Conservation (phyloP, 164 flowering plant species). For the Amborella trichopoda region DNA sequence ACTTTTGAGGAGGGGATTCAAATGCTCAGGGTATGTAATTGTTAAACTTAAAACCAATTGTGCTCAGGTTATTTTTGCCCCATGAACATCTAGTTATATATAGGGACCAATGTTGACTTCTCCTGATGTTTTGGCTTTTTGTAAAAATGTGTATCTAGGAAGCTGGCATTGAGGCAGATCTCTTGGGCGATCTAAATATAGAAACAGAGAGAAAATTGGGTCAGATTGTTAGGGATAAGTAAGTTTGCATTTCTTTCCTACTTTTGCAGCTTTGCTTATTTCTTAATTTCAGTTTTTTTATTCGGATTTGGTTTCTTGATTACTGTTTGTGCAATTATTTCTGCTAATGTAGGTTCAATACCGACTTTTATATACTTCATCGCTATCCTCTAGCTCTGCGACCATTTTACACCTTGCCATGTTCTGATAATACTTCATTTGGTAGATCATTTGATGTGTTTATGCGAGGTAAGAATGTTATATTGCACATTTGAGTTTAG, state of each 20-base stretch:
- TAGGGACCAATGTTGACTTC: too few relatives aligned
- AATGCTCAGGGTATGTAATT: slow-evolving; percentile 93
- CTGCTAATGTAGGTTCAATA: slow-evolving; percentile 46
- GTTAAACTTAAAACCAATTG: too few relatives aligned
- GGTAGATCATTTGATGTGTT: slow-evolving; percentile 98
- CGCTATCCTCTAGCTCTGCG: slow-evolving; percentile 86
- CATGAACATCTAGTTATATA: too few relatives aligned
- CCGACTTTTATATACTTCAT: slow-evolving; percentile 92
- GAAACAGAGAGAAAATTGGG: slow-evolving; percentile 85
- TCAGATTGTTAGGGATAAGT: slow-evolving; percentile 80
- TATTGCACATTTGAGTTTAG: too few relatives aligned
- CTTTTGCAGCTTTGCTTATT: background rate
- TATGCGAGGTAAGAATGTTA: slow-evolving; percentile 58
- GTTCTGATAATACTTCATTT: slow-evolving; percentile 47
- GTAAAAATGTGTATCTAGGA: slow-evolving; percentile 38
- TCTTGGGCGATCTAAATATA: slow-evolving; percentile 81
- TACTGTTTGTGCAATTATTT: background rate
- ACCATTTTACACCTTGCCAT: slow-evolving; percentile 97
- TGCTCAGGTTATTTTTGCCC: too few relatives aligned
- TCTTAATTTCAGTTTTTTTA: too few relatives aligned
- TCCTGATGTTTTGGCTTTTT: too few relatives aligned
- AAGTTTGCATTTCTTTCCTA: slow-evolving; percentile 8
- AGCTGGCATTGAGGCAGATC: slow-evolving; percentile 78
- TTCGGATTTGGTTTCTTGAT: too few relatives aligned
- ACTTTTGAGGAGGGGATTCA: slow-evolving; percentile 84